Base-by-base conservation (phyloP, 805 yeast species). In the Kluyveromyces aestuarii region DNA sequence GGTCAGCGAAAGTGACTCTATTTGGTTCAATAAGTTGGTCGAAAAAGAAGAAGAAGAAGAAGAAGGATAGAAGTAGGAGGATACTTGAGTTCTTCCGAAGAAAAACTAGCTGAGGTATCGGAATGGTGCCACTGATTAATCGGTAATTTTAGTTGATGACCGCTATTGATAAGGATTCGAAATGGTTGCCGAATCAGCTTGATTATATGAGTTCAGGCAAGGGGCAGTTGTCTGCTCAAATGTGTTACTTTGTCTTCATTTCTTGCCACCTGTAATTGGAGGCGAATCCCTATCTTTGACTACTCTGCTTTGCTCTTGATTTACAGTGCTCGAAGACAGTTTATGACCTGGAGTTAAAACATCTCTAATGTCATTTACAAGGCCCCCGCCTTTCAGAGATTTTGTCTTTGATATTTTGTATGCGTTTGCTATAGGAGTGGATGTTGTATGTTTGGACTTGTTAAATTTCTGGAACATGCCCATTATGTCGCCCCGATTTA, bases 1-100 rank as follows among this genome's bases (percentile, higher is more conserved):
- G 1, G 50, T 61, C 10, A 50, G 50, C 3, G 57, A 61, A 14
- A 58, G 57, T 30, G 69, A 65, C 45, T 45, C 30, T 18, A 37
- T 64, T 13, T 63, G 68, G 67, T 46, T 55, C 25, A 52, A 50
- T 11, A 57, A 50, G 16, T 55, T 50, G 10, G 44, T 61, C 1
- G 60, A 55, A 21, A 60, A 58, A 37, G 54, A 51, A 41, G 46
- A 44, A 35, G 52, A 52, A 16, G 57, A 59, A 18, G 54, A 48
- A 40, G 18, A 27, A n/a, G n/a, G n/a, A n/a, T n/a, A n/a, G n/a
- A n/a, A n/a, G n/a, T n/a, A n/a, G 18, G 40, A 6, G 10, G 17
- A 19, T 7, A 13, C 7, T 16, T 9, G 40, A 2, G n/a, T 45
- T 37, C 14, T 44, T 48, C 82, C 83, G 78, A 60, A 77, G 71